These are phyloP conservation scores for Asterophora parasitica DNA, from an alignment of 768 basidiomycete genomes.

Conservation along the genomic window DNA sequence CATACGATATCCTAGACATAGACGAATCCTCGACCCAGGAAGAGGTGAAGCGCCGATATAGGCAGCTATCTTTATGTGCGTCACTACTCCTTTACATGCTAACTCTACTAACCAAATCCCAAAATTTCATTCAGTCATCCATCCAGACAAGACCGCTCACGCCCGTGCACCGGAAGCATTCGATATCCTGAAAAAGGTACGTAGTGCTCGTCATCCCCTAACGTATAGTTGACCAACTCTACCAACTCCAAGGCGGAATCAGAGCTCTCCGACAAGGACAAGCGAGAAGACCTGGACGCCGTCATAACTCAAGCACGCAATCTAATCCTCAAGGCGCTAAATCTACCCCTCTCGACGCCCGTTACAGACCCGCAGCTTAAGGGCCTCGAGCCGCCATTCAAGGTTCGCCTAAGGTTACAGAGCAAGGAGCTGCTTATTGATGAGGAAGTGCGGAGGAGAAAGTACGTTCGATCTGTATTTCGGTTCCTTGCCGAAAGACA, in stretches of 20 bases:
- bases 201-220: constrained; percentile 5
- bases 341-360: constrained; percentile 54
- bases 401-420: constrained; percentile 60
- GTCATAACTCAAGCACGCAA: constrained; percentile 71
- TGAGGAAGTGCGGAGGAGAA: constrained; percentile 80
- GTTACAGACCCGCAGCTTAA: constrained; percentile 57
- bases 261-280: constrained; percentile 72
- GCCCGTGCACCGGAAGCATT: constrained; percentile 87
- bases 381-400: constrained; percentile 59
- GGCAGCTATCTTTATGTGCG: constrained; percentile 81
- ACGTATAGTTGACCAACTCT: background rate
- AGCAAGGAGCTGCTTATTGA: constrained; percentile 85
- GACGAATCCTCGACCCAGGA: constrained; percentile 63
- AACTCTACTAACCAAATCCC: constrained; percentile 3
- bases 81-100: constrained; percentile 11
- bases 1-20: constrained; percentile 91
- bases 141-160: constrained; percentile 96
- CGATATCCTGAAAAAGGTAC: constrained; percentile 87
- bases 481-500: no score
- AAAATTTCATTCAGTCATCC: constrained; percentile 65
- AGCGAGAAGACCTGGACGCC: constrained; percentile 79
- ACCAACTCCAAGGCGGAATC: constrained; percentile 61
- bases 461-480: constrained; percentile 44
- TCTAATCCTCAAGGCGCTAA: constrained; percentile 57
- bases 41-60: constrained; percentile 87